phyloP scores from a whole-genome alignment of 495 filamentous ascomycete species.

The Haplographium delicatum region DNA sequence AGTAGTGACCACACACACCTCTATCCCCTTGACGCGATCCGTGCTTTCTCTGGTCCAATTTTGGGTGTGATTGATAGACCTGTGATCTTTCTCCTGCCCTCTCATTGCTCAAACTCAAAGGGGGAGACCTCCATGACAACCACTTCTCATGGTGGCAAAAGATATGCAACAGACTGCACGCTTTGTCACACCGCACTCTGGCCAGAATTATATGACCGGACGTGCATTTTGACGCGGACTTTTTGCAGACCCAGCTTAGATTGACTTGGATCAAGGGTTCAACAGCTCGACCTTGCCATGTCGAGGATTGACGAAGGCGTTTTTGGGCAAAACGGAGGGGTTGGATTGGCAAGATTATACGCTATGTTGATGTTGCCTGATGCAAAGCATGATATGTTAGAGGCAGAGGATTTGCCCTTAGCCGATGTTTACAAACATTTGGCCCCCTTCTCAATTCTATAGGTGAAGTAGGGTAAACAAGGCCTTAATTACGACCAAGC shows the following conservation, averaged over 20 bases:
- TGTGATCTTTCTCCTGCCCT: constrained; percentile 2
- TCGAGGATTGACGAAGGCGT: neutral
- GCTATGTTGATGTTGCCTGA: constrained; percentile 16
- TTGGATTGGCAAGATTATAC: constrained; percentile 9
- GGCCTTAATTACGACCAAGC: constrained; percentile 20
- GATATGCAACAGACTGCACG: constrained; percentile 14
- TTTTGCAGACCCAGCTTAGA: neutral
- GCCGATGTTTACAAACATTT: constrained; percentile 21
- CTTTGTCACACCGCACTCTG: constrained; percentile 13
- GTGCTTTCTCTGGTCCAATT: neutral
- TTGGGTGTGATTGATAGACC: neutral
- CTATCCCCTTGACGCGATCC: neutral
- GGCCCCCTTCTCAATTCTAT: constrained; percentile 5
- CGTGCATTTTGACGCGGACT: constrained; percentile 13
- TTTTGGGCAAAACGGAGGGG: constrained; percentile 4
- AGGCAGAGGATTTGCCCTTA: constrained; percentile 3
- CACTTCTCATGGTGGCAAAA: constrained; percentile 17
- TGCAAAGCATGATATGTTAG: constrained; percentile 15
- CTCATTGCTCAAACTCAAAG: constrained; percentile 10
- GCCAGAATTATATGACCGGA: constrained; percentile 11
- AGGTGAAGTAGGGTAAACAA: constrained; percentile 24
- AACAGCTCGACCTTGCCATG: neutral
- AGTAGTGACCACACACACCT: neutral
- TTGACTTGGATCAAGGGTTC: constrained; percentile 24
- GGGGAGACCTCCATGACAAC: constrained; percentile 2